Base-by-base conservation (phyloP, 345 rosid species). In the Adansonia digitata region DNA sequence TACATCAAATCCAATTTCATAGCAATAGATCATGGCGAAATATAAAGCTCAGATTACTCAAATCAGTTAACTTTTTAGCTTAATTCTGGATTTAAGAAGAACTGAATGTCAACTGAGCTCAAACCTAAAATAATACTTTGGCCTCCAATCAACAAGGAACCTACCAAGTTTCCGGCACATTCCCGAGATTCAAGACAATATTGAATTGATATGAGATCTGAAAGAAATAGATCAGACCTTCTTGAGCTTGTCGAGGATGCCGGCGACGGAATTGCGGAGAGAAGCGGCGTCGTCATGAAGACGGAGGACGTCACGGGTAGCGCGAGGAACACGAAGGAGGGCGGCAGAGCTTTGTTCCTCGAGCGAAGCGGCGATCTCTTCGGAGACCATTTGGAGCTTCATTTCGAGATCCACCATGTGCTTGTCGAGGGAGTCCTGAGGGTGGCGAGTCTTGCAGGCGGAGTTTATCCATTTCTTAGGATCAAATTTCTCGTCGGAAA, bases 311-410 rank as follows among this genome's bases (percentile, higher is more conserved):
- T 95, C 99, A 46, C 99, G 97, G 0, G 96, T 86, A 74, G 96
- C 97, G 20, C 98, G 96, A 5, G 99, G 99, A 51, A 93, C 93
- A 63, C 99, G 98, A 81, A 93, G 93, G 78, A 95, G 90, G 29
- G 97, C 85, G 8, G 91, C 76, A 64, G 89, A 84, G 83, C 97
- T 93, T 85, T 91, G 99, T 76, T 95, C 99, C 86, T 95, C 94
- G 35, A 95, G 97, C n/a, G 97, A 89, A 56, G 91, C 88, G 40
- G 94, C 88, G 81, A 95, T 95, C 89, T 95, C 99, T 85, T 95
- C 99, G 64, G 98, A 91, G 24, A 88, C 84, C 85, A 93, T 95
- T 88, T 95, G 99, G 49, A 95, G 97, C 96, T 95, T 95, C 99
- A 93, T 93, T 74, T 95, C 99, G 77, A 95, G 93, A 89, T 95